Evolutionary conservation across 257 asterid species (phyloP), one percentile per base, ranked within the genome.

Genomic region (Echium plantagineum): DNA sequence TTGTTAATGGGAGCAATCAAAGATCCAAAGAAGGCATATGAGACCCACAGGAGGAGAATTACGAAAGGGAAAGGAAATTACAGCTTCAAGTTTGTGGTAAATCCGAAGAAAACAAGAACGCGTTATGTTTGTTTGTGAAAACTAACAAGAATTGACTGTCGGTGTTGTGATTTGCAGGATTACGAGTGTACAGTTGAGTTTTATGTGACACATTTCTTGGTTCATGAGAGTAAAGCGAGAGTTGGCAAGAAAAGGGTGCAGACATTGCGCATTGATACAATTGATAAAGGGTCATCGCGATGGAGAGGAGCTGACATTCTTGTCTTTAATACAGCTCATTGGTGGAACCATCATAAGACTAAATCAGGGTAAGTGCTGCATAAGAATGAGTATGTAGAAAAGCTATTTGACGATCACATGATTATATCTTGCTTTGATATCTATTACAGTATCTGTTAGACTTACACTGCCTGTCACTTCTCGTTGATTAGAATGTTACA

Each of bases 331-430:
- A 88, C 94, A 52, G 96, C 96, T 58, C 97, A 93, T 67, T 93
- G 96, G 97, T 93, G 97, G 98, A 82, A 54, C 60, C 97, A 89
- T 80, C 80, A 74, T 48, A 93, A 93, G 70, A 86, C 96, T 7
- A 86, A 81, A 77, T 84, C 97, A 0, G 96, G 98, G 98, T 88
- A 59, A 73, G 79, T 63, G 56, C 47, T 42, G 1, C 46, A 9
- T 35, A 35, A 31, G 67, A 32, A 31, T 3, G 48, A 6, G 48
- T 42, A 42, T 42, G 49, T 42, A 42, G 49, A 42, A 28, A 59
- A 56, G 35, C 10, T 17, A 56, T 1, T 13, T 3, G 38, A 0
- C n/a, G 7, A 24, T 56, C 60, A 24, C 38, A 21, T 56, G 60
- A 2, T 9, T 12, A n/a, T 53, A 21, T 18, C 57, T 53, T 53